Percentiles rank a stretch among this genome's conserved stretches.
Conservation (phyloP, 371 early-diverging fungal genomes). For the Mucor velutinosus region DNA sequence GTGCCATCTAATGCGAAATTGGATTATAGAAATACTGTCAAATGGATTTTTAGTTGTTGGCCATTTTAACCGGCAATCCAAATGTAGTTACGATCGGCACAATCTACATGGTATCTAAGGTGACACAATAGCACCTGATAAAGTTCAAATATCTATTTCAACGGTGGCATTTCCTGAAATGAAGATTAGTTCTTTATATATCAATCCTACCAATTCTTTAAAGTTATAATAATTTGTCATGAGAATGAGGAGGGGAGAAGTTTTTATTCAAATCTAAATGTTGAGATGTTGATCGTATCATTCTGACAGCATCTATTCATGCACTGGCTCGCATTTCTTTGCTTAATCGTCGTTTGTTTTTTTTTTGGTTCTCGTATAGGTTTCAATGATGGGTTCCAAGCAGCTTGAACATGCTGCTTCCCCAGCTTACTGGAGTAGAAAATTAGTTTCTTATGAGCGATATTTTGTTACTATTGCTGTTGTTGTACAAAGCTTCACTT, state of each 20-base stretch:
- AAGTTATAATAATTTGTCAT: not conserved
- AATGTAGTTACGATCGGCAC: not conserved
- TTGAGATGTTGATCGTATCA: not conserved
- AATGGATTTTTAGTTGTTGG: not conserved
- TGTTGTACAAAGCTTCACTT: not conserved
- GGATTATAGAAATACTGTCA: not conserved
- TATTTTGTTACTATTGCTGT: not conserved
- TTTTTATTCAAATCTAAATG: not conserved
- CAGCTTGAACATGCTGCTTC: not conserved
- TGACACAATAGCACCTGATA: not conserved
- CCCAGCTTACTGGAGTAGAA: not conserved
- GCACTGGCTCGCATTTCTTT: not conserved
- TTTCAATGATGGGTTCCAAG: not conserved
- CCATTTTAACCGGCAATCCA: not conserved
- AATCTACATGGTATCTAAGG: not conserved
- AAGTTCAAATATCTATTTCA: not conserved
- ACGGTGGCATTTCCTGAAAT: slow-evolving; percentile 1
- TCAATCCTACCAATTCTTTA: not conserved
- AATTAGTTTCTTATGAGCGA: not conserved
- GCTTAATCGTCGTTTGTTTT: not conserved
- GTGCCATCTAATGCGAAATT: not conserved
- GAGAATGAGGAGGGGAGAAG: not conserved
- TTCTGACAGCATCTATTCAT: not conserved
- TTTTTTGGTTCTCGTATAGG: not conserved
- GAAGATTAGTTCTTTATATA: slow-evolving; percentile 6